phyloP scores from a whole-genome alignment of 306 rosid species.

The Gillenia trifoliata region DNA sequence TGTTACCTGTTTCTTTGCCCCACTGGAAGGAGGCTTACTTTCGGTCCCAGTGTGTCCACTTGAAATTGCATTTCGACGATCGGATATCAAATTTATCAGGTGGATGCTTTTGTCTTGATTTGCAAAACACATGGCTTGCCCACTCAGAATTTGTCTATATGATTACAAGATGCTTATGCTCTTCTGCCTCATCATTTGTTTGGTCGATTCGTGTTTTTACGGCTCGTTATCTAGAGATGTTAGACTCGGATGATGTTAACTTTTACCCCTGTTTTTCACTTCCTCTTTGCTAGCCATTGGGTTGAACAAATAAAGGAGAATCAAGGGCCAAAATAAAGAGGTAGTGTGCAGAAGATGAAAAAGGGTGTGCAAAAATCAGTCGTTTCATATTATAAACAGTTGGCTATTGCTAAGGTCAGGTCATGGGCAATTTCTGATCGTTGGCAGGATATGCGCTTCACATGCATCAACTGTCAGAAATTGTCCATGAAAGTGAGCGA shows the following conservation, averaged over 20 bases:
- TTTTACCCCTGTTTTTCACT: no score
- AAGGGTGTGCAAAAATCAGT: no score
- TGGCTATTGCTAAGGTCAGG: no score
- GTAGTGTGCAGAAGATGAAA: no score
- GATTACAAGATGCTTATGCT: neutral
- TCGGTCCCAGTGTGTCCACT: constrained; percentile 29
- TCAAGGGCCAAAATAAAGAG: no score
- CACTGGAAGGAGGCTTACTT: constrained; percentile 30
- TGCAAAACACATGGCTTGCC: neutral
- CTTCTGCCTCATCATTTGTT: neutral
- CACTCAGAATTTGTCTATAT: neutral
- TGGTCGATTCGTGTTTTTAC: neutral
- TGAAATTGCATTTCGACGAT: constrained; percentile 23
- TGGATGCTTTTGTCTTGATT: constrained; percentile 25
- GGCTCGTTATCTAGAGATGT: no score
- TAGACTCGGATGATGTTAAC: no score
- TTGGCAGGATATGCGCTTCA: neutral
- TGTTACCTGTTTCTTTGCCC: constrained; percentile 13
- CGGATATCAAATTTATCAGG: constrained; percentile 22
- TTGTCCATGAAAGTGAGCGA: neutral
- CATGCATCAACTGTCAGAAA: no score
- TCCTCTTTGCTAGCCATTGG: no score
- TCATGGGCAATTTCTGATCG: neutral
- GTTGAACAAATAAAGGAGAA: no score
- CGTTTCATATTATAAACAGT: no score